These are phyloP conservation scores for Biscogniauxia marginata DNA, from an alignment of 2,329 filamentous ascomycete genomes.

Conservation along the genomic window DNA sequence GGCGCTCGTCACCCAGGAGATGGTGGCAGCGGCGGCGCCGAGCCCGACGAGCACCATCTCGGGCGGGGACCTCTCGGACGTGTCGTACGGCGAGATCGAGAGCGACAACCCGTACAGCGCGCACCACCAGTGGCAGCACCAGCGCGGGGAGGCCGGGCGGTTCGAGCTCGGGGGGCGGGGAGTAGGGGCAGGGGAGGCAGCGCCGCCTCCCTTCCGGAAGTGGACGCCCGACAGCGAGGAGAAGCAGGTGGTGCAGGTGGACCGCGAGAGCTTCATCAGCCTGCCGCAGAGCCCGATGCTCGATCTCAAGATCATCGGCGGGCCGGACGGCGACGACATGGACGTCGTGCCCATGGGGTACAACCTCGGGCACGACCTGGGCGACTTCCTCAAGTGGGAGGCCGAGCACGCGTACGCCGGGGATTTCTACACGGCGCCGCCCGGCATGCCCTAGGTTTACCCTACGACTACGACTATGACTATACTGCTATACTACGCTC, in stretches of 20 bases:
- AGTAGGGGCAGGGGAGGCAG: slow-evolving; percentile 12
- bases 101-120: slow-evolving; percentile 28
- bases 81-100: slow-evolving; percentile 28
- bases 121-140: slow-evolving; percentile 25
- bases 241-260: slow-evolving; percentile 22
- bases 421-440: slow-evolving; percentile 23
- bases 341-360: slow-evolving; percentile 57
- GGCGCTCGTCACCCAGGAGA: slow-evolving; percentile 32
- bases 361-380: slow-evolving; percentile 58
- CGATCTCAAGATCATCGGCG: slow-evolving; percentile 43
- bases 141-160: slow-evolving; percentile 9
- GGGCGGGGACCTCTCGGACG: slow-evolving; percentile 28
- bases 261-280: slow-evolving; percentile 39
- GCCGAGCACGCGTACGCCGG: slow-evolving; percentile 46
- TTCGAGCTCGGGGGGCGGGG: slow-evolving; percentile 11
- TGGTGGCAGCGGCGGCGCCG: slow-evolving; percentile 26
- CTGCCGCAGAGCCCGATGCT: slow-evolving; percentile 53
- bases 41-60: slow-evolving; percentile 31
- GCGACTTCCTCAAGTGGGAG: slow-evolving; percentile 59
- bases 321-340: slow-evolving; percentile 35
- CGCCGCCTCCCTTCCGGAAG: slow-evolving; percentile 6
- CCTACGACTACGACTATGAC: no score
- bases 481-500: background rate
- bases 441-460: slow-evolving; percentile 8
- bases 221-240: slow-evolving; percentile 38